phyloP scores from a whole-genome alignment of 768 basidiomycete genomes.

The Suillus clintonianus region DNA sequence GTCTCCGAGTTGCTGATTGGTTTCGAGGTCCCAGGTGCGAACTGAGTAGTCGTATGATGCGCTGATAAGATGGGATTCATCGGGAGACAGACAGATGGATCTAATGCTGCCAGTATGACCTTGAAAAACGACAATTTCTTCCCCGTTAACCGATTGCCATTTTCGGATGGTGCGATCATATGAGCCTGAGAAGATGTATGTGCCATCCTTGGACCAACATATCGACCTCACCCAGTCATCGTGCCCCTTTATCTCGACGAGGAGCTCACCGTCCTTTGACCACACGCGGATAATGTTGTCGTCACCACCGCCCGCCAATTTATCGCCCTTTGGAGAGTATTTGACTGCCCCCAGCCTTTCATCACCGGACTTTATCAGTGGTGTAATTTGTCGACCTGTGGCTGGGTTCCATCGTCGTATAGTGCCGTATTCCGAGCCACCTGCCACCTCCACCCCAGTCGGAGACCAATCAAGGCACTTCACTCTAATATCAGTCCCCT shows the following conservation, averaged over 20 bases:
- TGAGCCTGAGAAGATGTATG: background rate
- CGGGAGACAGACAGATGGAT: background rate
- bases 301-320: background rate
- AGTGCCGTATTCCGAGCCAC: constrained; percentile 6
- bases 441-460: constrained; percentile 10
- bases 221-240: background rate
- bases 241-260: background rate
- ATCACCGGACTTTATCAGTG: background rate
- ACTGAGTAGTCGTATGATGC: constrained; percentile 25
- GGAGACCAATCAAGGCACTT: constrained; percentile 14
- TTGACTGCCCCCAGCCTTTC: background rate
- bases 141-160: background rate
- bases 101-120: background rate
- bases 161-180: background rate
- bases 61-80: background rate
- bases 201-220: background rate
- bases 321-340: background rate
- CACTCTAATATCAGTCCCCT: background rate
- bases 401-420: constrained; percentile 15
- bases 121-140: background rate
- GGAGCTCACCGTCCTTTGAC: background rate
- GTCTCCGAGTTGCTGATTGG: too few species aligned
- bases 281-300: background rate
- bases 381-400: background rate
- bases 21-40: too few species aligned